A percentile compares a stretch with the other conserved stretches of the same genome.
Evolutionary conservation across 345 rosid species (phyloP).

Genomic region (Salix udensis): DNA sequence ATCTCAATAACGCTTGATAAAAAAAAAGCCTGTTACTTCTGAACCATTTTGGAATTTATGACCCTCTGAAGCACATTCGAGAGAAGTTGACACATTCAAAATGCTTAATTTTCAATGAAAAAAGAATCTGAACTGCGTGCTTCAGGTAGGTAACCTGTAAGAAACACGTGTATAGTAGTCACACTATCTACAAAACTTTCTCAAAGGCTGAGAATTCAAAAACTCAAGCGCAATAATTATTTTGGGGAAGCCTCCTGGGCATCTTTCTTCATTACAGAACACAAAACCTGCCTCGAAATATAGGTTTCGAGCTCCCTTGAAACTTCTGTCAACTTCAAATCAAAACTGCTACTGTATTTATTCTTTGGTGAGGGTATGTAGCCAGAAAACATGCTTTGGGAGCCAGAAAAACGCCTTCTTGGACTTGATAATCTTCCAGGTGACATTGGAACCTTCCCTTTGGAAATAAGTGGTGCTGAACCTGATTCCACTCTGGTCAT

Average conservation of each 20-base stretch:
- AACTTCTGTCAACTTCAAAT: constrained; percentile 81
- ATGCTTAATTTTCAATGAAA: neutral
- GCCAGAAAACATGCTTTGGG: constrained; percentile 42
- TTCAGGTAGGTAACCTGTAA: too few species aligned
- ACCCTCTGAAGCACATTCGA: neutral
- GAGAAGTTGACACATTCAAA: neutral
- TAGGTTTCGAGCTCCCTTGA: constrained; percentile 86
- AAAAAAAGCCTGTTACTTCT: neutral
- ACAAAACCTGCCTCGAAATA: constrained; percentile 79
- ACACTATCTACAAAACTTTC: constrained; percentile 32
- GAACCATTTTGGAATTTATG: neutral
- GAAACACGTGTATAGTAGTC: neutral
- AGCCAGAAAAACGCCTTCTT: constrained; percentile 76
- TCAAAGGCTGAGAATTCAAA: constrained; percentile 57
- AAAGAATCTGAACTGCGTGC: neutral
- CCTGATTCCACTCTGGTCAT: constrained; percentile 29
- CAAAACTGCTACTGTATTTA: constrained; percentile 73
- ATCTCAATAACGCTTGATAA: neutral
- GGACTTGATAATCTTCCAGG: constrained; percentile 80
- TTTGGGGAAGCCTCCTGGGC: constrained; percentile 67
- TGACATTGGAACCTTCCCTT: constrained; percentile 43
- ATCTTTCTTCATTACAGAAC: constrained; percentile 71
- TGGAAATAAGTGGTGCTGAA: constrained; percentile 47
- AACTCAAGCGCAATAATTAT: constrained; percentile 17
- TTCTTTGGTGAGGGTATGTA: constrained; percentile 61